Evolutionary conservation across 257 asterid species (phyloP).

Genomic region (Coffea eugenioides): DNA sequence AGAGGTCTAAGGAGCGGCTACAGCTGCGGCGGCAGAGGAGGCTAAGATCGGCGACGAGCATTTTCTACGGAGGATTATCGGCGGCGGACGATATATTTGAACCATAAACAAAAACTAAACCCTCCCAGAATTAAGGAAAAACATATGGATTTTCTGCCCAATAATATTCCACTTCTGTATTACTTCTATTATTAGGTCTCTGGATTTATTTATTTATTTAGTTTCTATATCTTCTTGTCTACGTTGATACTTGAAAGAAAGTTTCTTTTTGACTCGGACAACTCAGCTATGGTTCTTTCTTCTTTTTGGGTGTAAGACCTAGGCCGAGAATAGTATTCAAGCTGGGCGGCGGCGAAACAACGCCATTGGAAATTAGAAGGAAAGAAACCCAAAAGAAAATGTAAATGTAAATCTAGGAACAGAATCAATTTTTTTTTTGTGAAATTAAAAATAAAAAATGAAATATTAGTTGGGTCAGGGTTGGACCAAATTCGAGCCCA

Average conservation of each 20-base stretch:
- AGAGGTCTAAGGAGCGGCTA: not conserved
- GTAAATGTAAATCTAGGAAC: not conserved
- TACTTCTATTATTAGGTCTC: too few species aligned
- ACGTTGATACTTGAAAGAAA: too few species aligned
- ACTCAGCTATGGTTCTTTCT: too few species aligned
- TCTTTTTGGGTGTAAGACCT: not conserved
- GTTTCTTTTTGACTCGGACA: not conserved
- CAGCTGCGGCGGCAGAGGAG: not conserved
- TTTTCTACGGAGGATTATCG: conserved; percentile 13
- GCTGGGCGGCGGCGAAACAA: conserved; percentile 8
- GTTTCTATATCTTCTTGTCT: too few species aligned
- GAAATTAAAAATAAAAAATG: too few species aligned
- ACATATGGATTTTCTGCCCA: too few species aligned
- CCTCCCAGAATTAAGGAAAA: not conserved
- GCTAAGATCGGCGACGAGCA: conserved; percentile 21
- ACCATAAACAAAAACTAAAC: not conserved
- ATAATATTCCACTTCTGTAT: not conserved
- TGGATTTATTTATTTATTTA: too few species aligned
- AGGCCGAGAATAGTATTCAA: not conserved
- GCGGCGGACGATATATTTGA: conserved; percentile 1
- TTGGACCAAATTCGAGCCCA: not conserved
- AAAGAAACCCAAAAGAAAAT: not conserved
- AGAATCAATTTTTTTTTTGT: too few species aligned
- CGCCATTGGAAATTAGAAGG: not conserved
- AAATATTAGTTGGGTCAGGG: not conserved